Evolutionary conservation across 192 early-diverging fungal genomes (phyloP).

Genomic region (Lunasporangiospora selenospora): DNA sequence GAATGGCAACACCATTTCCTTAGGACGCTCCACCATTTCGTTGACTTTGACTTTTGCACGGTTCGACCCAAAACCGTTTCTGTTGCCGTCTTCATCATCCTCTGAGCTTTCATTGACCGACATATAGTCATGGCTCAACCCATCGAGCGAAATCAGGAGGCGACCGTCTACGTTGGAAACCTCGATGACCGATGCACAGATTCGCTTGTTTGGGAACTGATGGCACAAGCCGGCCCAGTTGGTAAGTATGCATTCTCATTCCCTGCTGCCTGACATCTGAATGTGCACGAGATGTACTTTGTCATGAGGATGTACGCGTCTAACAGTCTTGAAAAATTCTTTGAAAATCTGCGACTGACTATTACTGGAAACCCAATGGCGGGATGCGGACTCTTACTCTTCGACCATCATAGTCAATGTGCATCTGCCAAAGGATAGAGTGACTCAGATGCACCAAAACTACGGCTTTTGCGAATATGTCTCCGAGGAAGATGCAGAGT

Average conservation of each 20-base stretch:
- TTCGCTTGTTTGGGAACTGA: conserved; percentile 95
- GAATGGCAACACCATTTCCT: no score
- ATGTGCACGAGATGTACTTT: no score
- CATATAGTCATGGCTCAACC: conserved; percentile 50
- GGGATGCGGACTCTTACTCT: no score
- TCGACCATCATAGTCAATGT: conserved; percentile 79
- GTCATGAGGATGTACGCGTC: no score
- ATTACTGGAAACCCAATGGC: no score
- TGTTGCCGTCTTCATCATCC: no score
- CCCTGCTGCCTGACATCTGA: background rate
- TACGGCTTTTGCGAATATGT: conserved; percentile 98
- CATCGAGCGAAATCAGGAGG: conserved; percentile 95
- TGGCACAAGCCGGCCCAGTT: conserved; percentile 97
- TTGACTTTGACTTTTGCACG: no score
- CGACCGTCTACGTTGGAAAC: conserved; percentile 97
- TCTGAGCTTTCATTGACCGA: no score
- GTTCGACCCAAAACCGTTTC: no score
- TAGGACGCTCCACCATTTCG: no score
- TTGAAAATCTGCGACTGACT: no score
- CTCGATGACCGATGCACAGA: conserved; percentile 95
- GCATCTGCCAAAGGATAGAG: conserved; percentile 97
- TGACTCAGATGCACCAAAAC: conserved; percentile 92
- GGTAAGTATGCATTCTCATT: conserved; percentile 53
- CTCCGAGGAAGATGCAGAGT: conserved; percentile 94
- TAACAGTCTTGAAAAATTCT: no score